phyloP scores from a whole-genome alignment of 495 filamentous ascomycete genomes.

The Penicillium psychrofluorescens region DNA sequence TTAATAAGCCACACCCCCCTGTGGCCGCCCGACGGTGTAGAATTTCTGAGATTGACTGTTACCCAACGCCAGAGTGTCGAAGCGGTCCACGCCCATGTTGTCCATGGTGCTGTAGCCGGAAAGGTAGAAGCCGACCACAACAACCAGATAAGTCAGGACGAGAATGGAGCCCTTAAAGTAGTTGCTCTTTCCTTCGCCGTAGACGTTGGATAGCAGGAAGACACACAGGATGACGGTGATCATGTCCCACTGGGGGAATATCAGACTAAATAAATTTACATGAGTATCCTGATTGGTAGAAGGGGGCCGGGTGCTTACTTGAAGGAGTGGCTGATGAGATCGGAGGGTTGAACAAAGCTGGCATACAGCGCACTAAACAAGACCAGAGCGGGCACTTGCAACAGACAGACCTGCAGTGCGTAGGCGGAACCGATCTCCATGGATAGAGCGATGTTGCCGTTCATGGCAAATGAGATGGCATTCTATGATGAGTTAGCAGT shows the following conservation, averaged over 20 bases:
- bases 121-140: conserved; percentile 87
- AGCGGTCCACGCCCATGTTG: conserved; percentile 55
- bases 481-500: conserved; percentile 55
- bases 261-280: conserved; percentile 47
- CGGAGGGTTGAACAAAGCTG: conserved; percentile 39
- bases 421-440: conserved; percentile 99
- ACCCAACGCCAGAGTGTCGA: conserved; percentile 59
- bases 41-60: conserved; percentile 23
- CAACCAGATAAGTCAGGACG: conserved; percentile 86
- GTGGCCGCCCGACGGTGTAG: conserved; percentile 32
- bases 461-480: conserved; percentile 99
- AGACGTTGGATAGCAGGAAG: conserved; percentile 94
- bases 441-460: conserved; percentile 97
- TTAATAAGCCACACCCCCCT: conserved; percentile 25
- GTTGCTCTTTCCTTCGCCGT: conserved; percentile 86
- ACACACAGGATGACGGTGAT: conserved; percentile 96
- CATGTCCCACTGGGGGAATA: conserved; percentile 99
- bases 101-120: conserved; percentile 64
- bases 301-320: conserved; percentile 38
- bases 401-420: conserved; percentile 92
- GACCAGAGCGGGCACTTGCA: conserved; percentile 91
- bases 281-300: conserved; percentile 1
- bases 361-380: conserved; percentile 71
- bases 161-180: conserved; percentile 81
- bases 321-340: conserved; percentile 74